These are phyloP conservation scores for Suillus hirtellus DNA, from an alignment of 768 basidiomycete species.

Conservation along the genomic window DNA sequence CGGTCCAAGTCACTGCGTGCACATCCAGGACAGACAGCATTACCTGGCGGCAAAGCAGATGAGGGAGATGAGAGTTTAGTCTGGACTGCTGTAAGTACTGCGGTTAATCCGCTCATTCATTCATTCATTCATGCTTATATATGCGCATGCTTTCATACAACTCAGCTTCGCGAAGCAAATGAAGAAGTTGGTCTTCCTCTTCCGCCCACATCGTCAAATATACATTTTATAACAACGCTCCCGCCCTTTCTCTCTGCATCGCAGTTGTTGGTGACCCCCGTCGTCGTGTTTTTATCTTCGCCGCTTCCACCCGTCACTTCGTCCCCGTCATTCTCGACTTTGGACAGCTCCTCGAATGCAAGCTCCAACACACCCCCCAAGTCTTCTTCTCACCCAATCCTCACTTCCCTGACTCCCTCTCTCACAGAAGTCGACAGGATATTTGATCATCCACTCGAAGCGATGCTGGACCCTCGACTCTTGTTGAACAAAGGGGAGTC, in stretches of 20 bases:
- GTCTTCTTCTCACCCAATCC: conserved; percentile 28
- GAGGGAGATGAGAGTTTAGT: conserved; percentile 60
- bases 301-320: neutral
- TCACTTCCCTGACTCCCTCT: conserved; percentile 53
- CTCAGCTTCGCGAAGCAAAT: conserved; percentile 75
- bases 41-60: conserved; percentile 83
- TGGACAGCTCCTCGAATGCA: neutral
- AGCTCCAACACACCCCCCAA: conserved; percentile 12
- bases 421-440: conserved; percentile 75
- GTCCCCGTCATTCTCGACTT: no score
- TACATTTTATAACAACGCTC: conserved; percentile 61
- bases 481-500: conserved; percentile 37
- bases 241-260: conserved; percentile 70
- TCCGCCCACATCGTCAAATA: conserved; percentile 41
- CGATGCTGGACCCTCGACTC: conserved; percentile 62
- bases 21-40: conserved; percentile 79
- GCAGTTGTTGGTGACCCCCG: conserved; percentile 73
- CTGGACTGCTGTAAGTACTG: conserved; percentile 69
- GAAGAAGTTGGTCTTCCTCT: conserved; percentile 82
- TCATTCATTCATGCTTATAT: no score
- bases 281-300: conserved; percentile 66
- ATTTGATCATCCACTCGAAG: conserved; percentile 78
- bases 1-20: conserved; percentile 73
- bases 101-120: neutral
- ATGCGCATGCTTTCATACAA: neutral